Percentiles rank a stretch among this genome's conserved stretches.
These are phyloP conservation scores for Phycomyces nitens DNA, from an alignment of 192 early-diverging fungal species.

Conservation along the genomic window DNA sequence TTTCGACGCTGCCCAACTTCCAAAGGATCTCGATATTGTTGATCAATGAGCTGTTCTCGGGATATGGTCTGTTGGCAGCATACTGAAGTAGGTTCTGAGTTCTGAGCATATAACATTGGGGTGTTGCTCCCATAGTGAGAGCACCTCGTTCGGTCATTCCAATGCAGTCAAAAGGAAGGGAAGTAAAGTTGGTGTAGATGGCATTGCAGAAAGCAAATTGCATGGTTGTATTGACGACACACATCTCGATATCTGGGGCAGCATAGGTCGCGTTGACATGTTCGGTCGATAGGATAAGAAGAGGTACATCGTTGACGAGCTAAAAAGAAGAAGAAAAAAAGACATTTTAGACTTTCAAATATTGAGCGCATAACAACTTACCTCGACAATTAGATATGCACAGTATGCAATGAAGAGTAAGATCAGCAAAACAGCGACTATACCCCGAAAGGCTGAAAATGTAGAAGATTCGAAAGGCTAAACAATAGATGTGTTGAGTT, in stretches of 20 bases:
- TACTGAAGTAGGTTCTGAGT: background rate
- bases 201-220: background rate
- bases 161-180: background rate
- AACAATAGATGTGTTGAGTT: no score
- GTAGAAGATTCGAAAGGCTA: no score
- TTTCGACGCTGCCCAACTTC: conserved; percentile 9
- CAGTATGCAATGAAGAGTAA: no score
- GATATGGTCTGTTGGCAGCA: background rate
- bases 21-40: conserved; percentile 18
- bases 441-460: no score
- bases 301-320: background rate
- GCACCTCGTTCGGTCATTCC: background rate
- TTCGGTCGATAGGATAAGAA: conserved; percentile 1
- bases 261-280: background rate
- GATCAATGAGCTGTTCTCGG: background rate
- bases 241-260: background rate
- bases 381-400: no score
- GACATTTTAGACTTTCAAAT: no score
- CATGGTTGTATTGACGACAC: background rate
- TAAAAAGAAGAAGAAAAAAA: background rate
- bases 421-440: no score
- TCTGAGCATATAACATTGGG: conserved; percentile 11
- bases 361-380: no score
- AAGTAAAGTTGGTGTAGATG: background rate
- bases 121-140: no score